These are phyloP conservation scores for Bretziella fagacearum DNA, from an alignment of 2,329 filamentous ascomycete species.

Conservation along the genomic window DNA sequence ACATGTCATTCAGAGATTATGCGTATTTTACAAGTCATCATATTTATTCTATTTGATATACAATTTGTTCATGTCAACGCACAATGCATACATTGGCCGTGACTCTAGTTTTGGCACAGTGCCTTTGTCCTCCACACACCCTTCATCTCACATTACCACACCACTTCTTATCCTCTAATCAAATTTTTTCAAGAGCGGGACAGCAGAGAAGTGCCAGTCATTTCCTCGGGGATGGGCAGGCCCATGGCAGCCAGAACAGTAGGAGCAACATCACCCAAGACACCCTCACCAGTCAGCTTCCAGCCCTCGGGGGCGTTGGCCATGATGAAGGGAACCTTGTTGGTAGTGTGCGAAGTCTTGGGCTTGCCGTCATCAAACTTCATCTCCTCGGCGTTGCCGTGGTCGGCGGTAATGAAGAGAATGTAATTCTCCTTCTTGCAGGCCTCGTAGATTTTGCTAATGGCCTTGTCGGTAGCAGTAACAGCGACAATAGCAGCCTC, in stretches of 20 bases:
- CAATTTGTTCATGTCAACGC: neutral
- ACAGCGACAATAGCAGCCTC: slow-evolving; percentile 78
- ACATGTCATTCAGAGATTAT: neutral
- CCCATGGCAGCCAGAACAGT: slow-evolving; percentile 86
- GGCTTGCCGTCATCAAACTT: slow-evolving; percentile 87
- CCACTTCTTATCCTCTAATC: neutral
- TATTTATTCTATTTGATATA: slow-evolving; percentile 13
- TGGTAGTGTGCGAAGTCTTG: slow-evolving; percentile 95
- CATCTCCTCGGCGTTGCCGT: slow-evolving; percentile 99
- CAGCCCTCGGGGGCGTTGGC: slow-evolving; percentile 85
- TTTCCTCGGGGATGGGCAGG: slow-evolving; percentile 73
- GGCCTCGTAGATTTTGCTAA: slow-evolving; percentile 77
- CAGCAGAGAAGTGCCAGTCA: slow-evolving; percentile 75
- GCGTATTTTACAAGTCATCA: slow-evolving; percentile 4
- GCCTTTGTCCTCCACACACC: neutral
- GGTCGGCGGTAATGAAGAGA: slow-evolving; percentile 89
- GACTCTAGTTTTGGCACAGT: slow-evolving; percentile 2
- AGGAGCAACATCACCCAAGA: slow-evolving; percentile 95
- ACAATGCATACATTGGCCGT: neutral
- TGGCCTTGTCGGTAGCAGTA: slow-evolving; percentile 79
- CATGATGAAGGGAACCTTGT: slow-evolving; percentile 97
- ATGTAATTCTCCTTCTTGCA: slow-evolving; percentile 90
- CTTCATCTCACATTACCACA: neutral
- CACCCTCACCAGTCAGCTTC: slow-evolving; percentile 56
- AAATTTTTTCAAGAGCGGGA: slow-evolving; percentile 24